These are phyloP conservation scores for Cucumis hystrix DNA, from an alignment of 306 rosid species.

Conservation along the genomic window DNA sequence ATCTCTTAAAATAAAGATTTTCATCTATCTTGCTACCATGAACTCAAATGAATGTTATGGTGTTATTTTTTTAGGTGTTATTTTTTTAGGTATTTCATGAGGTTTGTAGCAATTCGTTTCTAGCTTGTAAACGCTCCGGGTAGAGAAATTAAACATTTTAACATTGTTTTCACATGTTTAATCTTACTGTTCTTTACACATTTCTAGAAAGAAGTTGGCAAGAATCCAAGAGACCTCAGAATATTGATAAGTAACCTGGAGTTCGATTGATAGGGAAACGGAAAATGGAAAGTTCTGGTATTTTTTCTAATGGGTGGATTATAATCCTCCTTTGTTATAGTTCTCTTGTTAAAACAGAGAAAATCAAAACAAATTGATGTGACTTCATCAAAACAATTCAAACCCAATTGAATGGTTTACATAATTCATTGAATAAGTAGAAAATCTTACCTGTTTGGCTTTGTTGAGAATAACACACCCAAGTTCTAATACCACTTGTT, in stretches of 20 bases:
- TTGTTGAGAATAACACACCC: too few species aligned
- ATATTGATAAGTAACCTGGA: background rate
- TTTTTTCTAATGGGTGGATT: background rate
- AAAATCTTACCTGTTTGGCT: background rate
- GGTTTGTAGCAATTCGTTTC: conserved; percentile 61
- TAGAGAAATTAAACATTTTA: background rate
- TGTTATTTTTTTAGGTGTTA: too few species aligned
- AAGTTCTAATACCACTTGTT: too few species aligned
- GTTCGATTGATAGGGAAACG: background rate
- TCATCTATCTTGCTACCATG: too few species aligned
- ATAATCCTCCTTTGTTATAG: background rate
- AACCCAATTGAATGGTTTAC: background rate
- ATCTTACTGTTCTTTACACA: background rate
- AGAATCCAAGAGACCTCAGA: background rate
- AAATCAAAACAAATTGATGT: background rate
- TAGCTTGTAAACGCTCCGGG: conserved; percentile 32
- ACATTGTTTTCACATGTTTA: background rate
- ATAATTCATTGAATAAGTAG: background rate
- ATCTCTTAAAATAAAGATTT: too few species aligned
- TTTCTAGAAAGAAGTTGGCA: background rate
- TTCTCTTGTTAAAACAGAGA: background rate
- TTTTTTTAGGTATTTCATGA: conserved; percentile 63
- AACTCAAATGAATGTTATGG: conserved; percentile 45
- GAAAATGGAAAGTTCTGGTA: conserved; percentile 2
- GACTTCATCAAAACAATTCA: background rate